Evolutionary conservation across 352 stramenopile species (phyloP).

Genomic region (Thraustochytrium sp.): DNA sequence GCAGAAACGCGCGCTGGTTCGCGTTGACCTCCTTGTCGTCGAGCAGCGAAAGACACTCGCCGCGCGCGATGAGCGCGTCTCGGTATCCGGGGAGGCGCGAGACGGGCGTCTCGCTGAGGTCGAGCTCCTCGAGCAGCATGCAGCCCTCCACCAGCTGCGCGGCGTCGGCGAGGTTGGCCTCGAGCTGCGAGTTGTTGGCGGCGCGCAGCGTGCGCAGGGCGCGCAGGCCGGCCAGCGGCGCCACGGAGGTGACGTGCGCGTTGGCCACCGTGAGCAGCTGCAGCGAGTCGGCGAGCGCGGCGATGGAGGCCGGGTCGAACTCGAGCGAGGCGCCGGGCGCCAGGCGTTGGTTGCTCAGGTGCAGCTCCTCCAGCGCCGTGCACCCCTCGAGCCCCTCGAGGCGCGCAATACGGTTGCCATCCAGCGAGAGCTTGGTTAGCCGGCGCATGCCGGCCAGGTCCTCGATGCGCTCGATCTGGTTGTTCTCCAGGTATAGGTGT

Average conservation of each 20-base stretch:
- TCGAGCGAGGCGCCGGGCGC: neutral
- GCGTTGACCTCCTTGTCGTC: constrained; percentile 6
- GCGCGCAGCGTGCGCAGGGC: neutral
- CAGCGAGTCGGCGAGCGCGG: neutral
- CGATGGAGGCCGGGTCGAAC: constrained; percentile 4
- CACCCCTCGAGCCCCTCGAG: constrained; percentile 24
- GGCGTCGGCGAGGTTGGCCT: neutral
- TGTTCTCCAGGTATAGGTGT: constrained; percentile 38
- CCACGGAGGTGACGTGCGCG: neutral
- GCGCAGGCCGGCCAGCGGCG: neutral
- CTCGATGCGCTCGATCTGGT: neutral
- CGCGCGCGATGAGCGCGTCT: neutral
- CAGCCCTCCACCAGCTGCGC: neutral
- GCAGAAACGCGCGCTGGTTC: constrained; percentile 29
- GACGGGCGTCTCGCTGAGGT: neutral
- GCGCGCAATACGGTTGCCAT: neutral
- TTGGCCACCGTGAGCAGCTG: constrained; percentile 2
- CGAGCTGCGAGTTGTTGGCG: neutral
- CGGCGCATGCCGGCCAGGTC: neutral
- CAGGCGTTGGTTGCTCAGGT: constrained; percentile 25
- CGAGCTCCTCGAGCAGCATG: neutral
- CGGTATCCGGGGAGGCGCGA: neutral
- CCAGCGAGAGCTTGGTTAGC: constrained; percentile 23
- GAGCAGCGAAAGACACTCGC: neutral
- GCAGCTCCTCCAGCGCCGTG: neutral